A percentile compares a stretch with the other conserved stretches of the same genome.
Conservation (phyloP, 495 filamentous ascomycete species). For the Astrothelium subdiscretum region DNA sequence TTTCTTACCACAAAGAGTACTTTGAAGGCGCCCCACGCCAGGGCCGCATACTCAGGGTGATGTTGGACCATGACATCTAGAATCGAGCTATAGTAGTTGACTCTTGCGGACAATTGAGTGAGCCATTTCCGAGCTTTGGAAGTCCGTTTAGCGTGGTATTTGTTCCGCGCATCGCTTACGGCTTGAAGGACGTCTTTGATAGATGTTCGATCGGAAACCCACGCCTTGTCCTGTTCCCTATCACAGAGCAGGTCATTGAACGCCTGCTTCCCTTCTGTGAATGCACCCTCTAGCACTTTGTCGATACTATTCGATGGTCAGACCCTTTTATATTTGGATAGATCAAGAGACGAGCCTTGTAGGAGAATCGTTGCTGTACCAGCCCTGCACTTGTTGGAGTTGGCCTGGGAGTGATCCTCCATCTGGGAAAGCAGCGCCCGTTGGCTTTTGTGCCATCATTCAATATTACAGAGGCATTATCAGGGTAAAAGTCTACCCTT, state of each 20-base stretch:
- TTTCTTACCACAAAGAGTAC: background rate
- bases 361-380: background rate
- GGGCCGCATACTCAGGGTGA: background rate
- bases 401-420: background rate
- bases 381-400: background rate
- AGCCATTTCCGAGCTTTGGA: background rate
- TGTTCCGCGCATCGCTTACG: background rate
- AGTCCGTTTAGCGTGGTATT: background rate
- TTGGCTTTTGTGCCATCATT: background rate
- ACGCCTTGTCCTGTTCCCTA: background rate
- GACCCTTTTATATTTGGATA: background rate
- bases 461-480: background rate
- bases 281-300: background rate
- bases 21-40: background rate
- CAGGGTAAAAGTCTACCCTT: background rate
- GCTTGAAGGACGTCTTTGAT: background rate
- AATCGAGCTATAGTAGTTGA: background rate
- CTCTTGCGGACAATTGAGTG: background rate
- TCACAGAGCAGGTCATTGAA: background rate
- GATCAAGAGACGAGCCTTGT: background rate
- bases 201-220: background rate
- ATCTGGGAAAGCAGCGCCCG: background rate
- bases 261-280: background rate
- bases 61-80: background rate
- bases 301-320: background rate